phyloP scores from a whole-genome alignment of 176 grass and related monocot genomes.

The Olyra latifolia region DNA sequence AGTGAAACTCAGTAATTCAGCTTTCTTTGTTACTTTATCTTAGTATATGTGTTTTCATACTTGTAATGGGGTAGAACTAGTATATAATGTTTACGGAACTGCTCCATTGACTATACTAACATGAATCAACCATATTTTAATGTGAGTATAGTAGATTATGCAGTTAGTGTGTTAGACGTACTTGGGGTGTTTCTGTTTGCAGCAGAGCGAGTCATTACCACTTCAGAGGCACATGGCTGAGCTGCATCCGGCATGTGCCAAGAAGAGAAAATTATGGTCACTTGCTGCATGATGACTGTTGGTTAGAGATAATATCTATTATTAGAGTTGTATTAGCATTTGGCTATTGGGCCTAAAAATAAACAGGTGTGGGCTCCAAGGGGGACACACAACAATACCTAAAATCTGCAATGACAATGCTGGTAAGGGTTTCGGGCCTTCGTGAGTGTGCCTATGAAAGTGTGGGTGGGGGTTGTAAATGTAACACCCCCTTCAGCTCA shows the following conservation, averaged over 20 bases:
- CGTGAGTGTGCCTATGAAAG: background rate
- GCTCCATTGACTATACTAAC: background rate
- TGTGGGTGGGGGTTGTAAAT: background rate
- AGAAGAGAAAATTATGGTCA: background rate
- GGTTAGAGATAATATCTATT: too few relatives aligned
- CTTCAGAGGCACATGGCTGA: background rate
- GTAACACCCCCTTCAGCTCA: background rate
- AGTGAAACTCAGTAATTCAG: background rate
- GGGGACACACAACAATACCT: too few relatives aligned
- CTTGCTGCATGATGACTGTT: background rate
- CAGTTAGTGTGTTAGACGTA: background rate
- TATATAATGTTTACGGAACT: background rate
- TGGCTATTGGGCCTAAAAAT: too few relatives aligned
- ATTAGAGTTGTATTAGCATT: too few relatives aligned
- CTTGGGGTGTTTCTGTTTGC: background rate
- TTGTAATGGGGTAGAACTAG: background rate
- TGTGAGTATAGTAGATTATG: background rate
- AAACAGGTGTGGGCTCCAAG: too few relatives aligned
- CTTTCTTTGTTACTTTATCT: conserved; percentile 26
- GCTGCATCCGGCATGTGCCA: background rate
- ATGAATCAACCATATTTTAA: background rate
- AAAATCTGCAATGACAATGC: background rate
- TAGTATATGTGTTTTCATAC: background rate
- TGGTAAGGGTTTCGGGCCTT: background rate
- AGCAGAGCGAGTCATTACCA: background rate